Base-by-base conservation (phyloP, 139 green algal species). In the Chlamydomonas urium region DNA sequence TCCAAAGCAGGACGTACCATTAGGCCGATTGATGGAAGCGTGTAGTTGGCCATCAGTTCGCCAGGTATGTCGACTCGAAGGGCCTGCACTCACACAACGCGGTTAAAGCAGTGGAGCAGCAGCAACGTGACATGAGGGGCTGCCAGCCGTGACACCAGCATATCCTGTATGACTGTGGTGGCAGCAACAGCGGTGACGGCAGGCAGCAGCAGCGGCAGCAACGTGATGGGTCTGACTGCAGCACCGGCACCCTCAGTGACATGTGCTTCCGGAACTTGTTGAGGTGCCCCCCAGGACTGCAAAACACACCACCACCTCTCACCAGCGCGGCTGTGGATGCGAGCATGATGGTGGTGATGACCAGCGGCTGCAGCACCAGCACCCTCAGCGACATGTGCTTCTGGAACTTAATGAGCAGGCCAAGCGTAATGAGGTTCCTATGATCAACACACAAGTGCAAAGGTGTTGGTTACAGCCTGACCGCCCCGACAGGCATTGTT, bases 321-420 rank as follows among this genome's bases (percentile, higher is more conserved):
- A 80, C 78, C 74, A 86, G 72, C 5, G 68, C 76, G 17, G 73
- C 80, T 29, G 80, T 82, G 10, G 74, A 78, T 14, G 78, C 47
- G 32, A 86, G 66, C 67, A 83, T 79, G 66, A 82, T 76, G 37
- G 83, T 65, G 0, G 80, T 82, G 24, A 86, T 75, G 19, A 86
- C 67, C 26, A 83, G 62, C 3, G 80, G 80, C 62, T 86, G 76
- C 29, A 83, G 76, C 38, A 86, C 80, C 60, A 83, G 63, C 66
- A 81, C 76, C 0, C 77, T 68, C 38, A 86, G 68, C 4, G 74
- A 80, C 29, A 86, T 21, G 34, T 72, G 66, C n/a, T 67, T 65
- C 69, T 86, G 80, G 38, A 72, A 81, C 34, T 79, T 77, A 33
- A 86, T 74, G 23, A 86, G 73, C 10, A 83, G 73, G 2, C 56